Percentiles rank a stretch among this genome's conserved stretches.
Conservation (phyloP, 768 basidiomycete species). For the Mycena indigotica region DNA sequence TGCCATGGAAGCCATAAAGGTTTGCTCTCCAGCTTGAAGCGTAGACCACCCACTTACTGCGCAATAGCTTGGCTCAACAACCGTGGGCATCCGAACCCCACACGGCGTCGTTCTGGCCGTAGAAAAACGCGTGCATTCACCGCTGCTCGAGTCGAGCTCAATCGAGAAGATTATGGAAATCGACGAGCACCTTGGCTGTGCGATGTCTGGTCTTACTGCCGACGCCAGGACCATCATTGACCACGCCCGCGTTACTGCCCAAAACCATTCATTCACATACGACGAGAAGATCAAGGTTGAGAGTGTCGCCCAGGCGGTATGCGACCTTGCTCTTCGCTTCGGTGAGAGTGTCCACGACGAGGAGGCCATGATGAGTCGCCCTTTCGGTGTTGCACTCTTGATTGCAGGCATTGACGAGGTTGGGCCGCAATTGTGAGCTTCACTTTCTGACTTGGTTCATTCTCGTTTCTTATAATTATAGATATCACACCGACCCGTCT, state of each 20-base stretch:
- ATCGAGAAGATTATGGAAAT: slow-evolving; percentile 99
- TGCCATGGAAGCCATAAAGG: slow-evolving; percentile 99
- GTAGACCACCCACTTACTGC: slow-evolving; percentile 5
- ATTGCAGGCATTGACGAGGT: slow-evolving; percentile 97
- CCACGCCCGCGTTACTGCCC: slow-evolving; percentile 95
- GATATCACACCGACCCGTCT: slow-evolving; percentile 97
- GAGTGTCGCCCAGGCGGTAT: slow-evolving; percentile 96
- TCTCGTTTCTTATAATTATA: slow-evolving; percentile 32
- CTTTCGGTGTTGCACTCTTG: slow-evolving; percentile 95
- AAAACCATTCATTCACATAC: slow-evolving; percentile 95
- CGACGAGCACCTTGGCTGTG: slow-evolving; percentile 92
- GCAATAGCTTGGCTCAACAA: slow-evolving; percentile 91
- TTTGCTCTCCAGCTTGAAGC: slow-evolving; percentile 31
- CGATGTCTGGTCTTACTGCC: slow-evolving; percentile 96
- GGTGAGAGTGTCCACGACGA: slow-evolving; percentile 99
- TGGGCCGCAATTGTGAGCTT: slow-evolving; percentile 89
- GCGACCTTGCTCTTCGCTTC: slow-evolving; percentile 94
- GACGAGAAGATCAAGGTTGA: slow-evolving; percentile 97
- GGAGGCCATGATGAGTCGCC: slow-evolving; percentile 98
- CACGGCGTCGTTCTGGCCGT: slow-evolving; percentile 92
- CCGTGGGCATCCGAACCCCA: slow-evolving; percentile 90
- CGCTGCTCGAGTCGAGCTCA: slow-evolving; percentile 90
- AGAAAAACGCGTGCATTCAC: slow-evolving; percentile 98
- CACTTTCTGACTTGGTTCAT: slow-evolving; percentile 4
- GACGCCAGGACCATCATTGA: slow-evolving; percentile 99